Evolutionary conservation across 2,329 filamentous ascomycete species (phyloP), one percentile per base, ranked within the genome.

Genomic region (Cytospora mali): DNA sequence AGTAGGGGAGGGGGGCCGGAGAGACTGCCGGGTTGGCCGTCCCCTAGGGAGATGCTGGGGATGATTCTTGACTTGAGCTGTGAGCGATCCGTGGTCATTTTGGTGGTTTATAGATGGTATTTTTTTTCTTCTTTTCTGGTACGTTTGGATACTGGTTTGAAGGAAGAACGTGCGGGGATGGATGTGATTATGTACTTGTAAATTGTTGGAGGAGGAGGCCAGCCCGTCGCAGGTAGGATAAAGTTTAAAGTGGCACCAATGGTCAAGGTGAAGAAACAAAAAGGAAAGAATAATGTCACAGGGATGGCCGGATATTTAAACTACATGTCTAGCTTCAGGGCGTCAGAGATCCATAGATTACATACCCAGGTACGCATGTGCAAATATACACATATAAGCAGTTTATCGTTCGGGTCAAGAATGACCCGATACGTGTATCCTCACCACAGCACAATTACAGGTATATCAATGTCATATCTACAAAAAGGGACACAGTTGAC

Each of bases 1-100:
- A 65, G 61, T 16, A 56, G 64, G 6, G 53, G 56, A 1, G 56
- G 61, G 25, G 61, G 61, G 2, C 53, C 64, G 2, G 64, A 61
- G 2, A 64, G 64, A 7, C 33, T 64, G 6, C 61, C 64, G 9
- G 56, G 61, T 1, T 53, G 29, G 23, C 61, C 64, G 16, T 57
- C 50, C 10, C 64, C 64, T 7, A 65, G 64, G 4, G 23, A 3
- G 6, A 65, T 65, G 7, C 51, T 50, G 25, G 64, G 64, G 11
- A 65, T 65, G 10, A 58, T 55, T 55, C 64, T 57, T 18, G 56
- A 63, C 1, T 61, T 28, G 25, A 65, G 64, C 14, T 65, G 56
- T 13, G 64, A 65, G 48, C 64, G 64, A 9, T 65, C 64, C 21
- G 64, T 65, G 2, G 61, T 64, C 64, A 65, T 65, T 3, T 1